Conservation (phyloP, 2,329 filamentous ascomycete species). For the Fusarium scirpi region DNA sequence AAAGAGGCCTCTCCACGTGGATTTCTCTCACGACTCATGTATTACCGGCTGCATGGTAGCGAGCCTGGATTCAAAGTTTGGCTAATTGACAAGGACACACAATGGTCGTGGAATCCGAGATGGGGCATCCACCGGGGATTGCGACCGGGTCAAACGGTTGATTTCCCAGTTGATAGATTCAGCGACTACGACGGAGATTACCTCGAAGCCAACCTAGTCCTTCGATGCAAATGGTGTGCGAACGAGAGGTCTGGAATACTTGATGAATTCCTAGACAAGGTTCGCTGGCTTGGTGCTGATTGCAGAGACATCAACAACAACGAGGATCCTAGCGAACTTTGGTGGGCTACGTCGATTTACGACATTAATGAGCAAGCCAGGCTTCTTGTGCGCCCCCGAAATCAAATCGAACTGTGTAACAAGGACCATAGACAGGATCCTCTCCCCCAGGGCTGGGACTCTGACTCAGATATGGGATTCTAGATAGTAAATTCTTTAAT, state of each 20-base stretch:
- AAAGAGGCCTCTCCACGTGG: neutral
- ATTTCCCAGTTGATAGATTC: neutral
- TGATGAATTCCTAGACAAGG: neutral
- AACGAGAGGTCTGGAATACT: neutral
- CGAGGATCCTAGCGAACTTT: too few relatives aligned
- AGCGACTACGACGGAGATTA: neutral
- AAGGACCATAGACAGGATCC: too few relatives aligned
- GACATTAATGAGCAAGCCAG: too few relatives aligned
- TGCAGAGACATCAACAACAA: too few relatives aligned
- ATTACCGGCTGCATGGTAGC: neutral
- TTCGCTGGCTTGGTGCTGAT: too few relatives aligned
- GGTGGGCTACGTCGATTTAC: too few relatives aligned
- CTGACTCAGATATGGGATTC: too few relatives aligned
- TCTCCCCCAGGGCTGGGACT: too few relatives aligned
- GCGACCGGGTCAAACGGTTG: neutral
- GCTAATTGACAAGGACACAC: neutral
- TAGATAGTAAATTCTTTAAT: too few relatives aligned
- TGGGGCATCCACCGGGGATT: neutral
- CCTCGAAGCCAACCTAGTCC: neutral
- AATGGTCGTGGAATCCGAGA: neutral
- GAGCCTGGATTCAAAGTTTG: neutral
- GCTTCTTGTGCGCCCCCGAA: too few relatives aligned
- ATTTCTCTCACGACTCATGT: neutral
- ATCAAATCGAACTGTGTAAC: too few relatives aligned
- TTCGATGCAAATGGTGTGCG: neutral